Percentiles rank a stretch among this genome's conserved stretches.
Conservation (phyloP, 768 basidiomycete species). For the Auriculariales sp. region DNA sequence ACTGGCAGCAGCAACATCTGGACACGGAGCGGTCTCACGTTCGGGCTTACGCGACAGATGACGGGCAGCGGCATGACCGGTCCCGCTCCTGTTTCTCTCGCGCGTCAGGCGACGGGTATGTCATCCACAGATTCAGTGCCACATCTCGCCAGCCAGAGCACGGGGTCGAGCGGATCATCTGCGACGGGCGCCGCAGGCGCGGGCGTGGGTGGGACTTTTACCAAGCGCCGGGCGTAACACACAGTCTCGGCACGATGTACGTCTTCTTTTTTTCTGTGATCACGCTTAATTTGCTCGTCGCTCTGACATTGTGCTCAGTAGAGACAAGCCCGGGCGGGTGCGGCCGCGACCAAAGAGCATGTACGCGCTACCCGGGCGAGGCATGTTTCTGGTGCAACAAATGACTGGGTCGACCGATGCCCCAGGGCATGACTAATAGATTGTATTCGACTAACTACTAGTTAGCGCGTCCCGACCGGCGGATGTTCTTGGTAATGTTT, state of each 20-base stretch:
- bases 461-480: too few relatives aligned
- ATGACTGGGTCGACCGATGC: too few relatives aligned
- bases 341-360: constrained; percentile 64
- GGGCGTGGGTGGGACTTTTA: constrained; percentile 52
- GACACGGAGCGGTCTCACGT: constrained; percentile 8
- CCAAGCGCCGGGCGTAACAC: constrained; percentile 29
- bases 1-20: constrained; percentile 35
- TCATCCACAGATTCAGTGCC: background rate
- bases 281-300: too few relatives aligned
- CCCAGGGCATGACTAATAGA: too few relatives aligned
- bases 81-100: constrained; percentile 59
- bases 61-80: constrained; percentile 21
- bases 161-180: background rate
- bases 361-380: too few relatives aligned
- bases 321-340: constrained; percentile 20
- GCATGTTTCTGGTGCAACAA: constrained; percentile 65
- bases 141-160: background rate
- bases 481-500: too few relatives aligned
- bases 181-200: background rate
- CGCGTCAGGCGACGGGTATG: background rate
- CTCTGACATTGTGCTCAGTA: constrained; percentile 40
- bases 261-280: too few relatives aligned
- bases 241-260: constrained; percentile 45
- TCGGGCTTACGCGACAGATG: constrained; percentile 20
- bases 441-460: too few relatives aligned